Evolutionary conservation across 2,329 filamentous ascomycete genomes (phyloP).

Genomic region (Xylariaceae sp.): DNA sequence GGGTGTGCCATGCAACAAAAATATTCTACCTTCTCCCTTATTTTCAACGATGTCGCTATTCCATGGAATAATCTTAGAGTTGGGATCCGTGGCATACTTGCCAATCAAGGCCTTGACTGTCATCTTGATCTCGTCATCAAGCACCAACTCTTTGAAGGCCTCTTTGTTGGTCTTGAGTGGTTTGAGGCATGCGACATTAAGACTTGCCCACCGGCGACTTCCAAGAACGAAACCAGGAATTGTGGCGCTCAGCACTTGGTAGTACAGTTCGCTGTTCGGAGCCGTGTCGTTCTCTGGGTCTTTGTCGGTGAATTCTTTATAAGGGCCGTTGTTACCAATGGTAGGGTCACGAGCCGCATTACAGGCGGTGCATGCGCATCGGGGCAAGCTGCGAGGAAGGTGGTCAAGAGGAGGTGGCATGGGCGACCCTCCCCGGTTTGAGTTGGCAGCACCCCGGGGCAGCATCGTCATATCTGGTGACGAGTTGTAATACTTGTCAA

Average conservation of each 20-base stretch:
- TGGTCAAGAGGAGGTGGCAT: constrained; percentile 29
- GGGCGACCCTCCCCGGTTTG: constrained; percentile 6
- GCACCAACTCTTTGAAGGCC: constrained; percentile 47
- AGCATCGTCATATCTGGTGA: constrained; percentile 19
- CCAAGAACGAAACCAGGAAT: constrained; percentile 45
- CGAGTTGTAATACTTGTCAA: constrained; percentile 31
- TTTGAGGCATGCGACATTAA: constrained; percentile 37
- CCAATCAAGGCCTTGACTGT: constrained; percentile 46
- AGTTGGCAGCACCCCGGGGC: constrained; percentile 2
- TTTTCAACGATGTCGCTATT: constrained; percentile 45
- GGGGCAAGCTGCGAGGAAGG: constrained; percentile 38
- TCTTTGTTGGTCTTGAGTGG: constrained; percentile 42
- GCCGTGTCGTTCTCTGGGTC: constrained; percentile 34
- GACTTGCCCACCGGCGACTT: constrained; percentile 42
- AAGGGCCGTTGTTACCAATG: constrained; percentile 28
- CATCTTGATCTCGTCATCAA: constrained; percentile 45
- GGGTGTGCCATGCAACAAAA: constrained; percentile 49
- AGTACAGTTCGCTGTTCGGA: constrained; percentile 42
- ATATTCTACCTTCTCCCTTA: constrained; percentile 48
- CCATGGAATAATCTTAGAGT: constrained; percentile 41
- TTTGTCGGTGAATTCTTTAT: constrained; percentile 38
- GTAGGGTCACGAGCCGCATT: constrained; percentile 18
- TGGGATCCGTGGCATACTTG: constrained; percentile 37
- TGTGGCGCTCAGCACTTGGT: constrained; percentile 38
- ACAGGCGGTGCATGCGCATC: constrained; percentile 40